Evolutionary conservation across 768 basidiomycete genomes (phyloP).

Genomic region (Leucogyrophana mollusca): DNA sequence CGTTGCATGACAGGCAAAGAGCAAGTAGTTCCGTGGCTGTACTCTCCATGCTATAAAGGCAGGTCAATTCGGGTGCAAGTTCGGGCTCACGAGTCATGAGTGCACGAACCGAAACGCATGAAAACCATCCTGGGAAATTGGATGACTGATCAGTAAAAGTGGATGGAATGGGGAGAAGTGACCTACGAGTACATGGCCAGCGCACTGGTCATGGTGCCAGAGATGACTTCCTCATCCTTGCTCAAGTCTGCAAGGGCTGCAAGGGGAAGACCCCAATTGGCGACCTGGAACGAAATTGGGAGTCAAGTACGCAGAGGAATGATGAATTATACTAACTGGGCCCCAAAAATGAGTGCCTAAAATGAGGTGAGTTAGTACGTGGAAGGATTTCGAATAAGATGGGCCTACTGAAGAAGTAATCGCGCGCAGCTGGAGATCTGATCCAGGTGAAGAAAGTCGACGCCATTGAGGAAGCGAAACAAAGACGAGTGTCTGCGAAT

Average conservation of each 20-base stretch:
- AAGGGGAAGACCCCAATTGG: constrained; percentile 97
- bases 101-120: constrained; percentile 84
- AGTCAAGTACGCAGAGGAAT: constrained; percentile 2
- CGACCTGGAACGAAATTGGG: constrained; percentile 55
- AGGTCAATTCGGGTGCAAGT: constrained; percentile 4
- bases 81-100: not conserved
- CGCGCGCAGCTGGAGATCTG: constrained; percentile 85
- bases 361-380: constrained; percentile 9
- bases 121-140: constrained; percentile 62
- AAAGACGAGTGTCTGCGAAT: not conserved
- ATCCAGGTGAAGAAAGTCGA: constrained; percentile 88
- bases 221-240: constrained; percentile 96
- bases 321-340: constrained; percentile 61
- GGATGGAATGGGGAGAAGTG: constrained; percentile 4
- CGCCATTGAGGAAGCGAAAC: constrained; percentile 50
- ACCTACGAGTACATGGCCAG: constrained; percentile 91
- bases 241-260: constrained; percentile 88
- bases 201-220: constrained; percentile 94
- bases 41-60: constrained; percentile 80
- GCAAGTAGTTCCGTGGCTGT: constrained; percentile 92
- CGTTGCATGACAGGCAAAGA: constrained; percentile 92
- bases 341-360: constrained; percentile 98
- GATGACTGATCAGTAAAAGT: constrained; percentile 10
- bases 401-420: constrained; percentile 92
- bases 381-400: constrained; percentile 7